A percentile compares a stretch with the other conserved stretches of the same genome.
phyloP scores from a whole-genome alignment of 768 basidiomycete genomes.

The Pleurotus giganteus region DNA sequence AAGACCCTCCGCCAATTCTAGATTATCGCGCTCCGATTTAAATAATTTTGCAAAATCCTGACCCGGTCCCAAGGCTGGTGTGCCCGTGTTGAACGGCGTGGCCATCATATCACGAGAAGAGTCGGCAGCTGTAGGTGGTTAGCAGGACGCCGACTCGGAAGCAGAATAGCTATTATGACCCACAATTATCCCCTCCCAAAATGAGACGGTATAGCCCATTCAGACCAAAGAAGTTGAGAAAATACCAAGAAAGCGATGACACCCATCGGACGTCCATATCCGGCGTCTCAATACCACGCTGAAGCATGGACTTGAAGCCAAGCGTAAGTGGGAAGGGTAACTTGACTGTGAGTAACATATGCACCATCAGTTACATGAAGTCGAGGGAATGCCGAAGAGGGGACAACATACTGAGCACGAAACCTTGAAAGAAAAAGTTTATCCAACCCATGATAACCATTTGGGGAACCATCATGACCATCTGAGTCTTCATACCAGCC shows the following conservation, averaged over 20 bases:
- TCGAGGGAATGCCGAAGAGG: neutral
- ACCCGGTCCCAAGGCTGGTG: constrained; percentile 50
- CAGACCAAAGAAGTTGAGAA: constrained; percentile 97
- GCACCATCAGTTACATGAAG: neutral
- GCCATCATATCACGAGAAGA: constrained; percentile 71
- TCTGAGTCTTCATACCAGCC: constrained; percentile 98
- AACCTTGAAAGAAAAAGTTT: constrained; percentile 99
- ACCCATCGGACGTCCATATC: constrained; percentile 99
- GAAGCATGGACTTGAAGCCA: constrained; percentile 97
- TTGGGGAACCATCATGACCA: constrained; percentile 98
- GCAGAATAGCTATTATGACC: constrained; percentile 23
- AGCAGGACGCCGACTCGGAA: constrained; percentile 1
- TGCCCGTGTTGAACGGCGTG: constrained; percentile 61
- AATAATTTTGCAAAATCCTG: constrained; percentile 91
- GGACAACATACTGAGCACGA: constrained; percentile 83
- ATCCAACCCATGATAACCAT: constrained; percentile 99
- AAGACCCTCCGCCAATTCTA: constrained; percentile 85
- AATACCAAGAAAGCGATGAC: constrained; percentile 98
- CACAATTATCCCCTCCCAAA: constrained; percentile 87
- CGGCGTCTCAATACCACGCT: constrained; percentile 90
- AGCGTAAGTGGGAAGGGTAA: constrained; percentile 95
- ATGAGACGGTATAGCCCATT: constrained; percentile 95
- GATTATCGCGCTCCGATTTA: constrained; percentile 88
- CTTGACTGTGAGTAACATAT: constrained; percentile 60
- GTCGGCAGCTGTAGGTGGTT: constrained; percentile 60